phyloP scores from a whole-genome alignment of 139 green algal species.

The Picochlorum costavermella region DNA sequence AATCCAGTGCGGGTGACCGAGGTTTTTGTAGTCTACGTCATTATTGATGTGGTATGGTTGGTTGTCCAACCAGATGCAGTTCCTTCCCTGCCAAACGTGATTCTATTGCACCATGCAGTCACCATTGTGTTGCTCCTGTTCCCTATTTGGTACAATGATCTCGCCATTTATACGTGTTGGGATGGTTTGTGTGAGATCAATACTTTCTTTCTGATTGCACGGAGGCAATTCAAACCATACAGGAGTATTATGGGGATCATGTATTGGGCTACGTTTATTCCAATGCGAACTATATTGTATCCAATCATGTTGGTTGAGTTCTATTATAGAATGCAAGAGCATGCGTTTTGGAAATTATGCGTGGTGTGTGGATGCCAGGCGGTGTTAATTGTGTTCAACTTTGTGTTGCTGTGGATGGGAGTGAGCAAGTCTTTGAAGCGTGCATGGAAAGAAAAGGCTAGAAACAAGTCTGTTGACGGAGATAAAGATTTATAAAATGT shows the following conservation, averaged over 20 bases:
- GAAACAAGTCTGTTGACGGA: conserved; percentile 4
- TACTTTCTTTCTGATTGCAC: conserved; percentile 49
- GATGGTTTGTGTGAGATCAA: conserved; percentile 43
- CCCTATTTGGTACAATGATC: conserved; percentile 19
- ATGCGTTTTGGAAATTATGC: neutral
- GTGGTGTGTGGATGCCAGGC: conserved; percentile 13
- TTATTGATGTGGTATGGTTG: conserved; percentile 34
- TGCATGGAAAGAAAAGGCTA: neutral
- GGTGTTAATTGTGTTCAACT: conserved; percentile 24
- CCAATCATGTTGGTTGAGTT: conserved; percentile 31
- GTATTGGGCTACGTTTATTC: conserved; percentile 39
- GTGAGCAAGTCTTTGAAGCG: conserved; percentile 15
- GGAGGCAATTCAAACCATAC: conserved; percentile 21
- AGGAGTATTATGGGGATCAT: neutral
- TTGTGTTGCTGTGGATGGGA: conserved; percentile 20
- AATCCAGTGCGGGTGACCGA: conserved; percentile 20
- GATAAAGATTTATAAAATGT: neutral
- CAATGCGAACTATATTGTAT: conserved; percentile 34
- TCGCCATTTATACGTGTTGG: conserved; percentile 32
- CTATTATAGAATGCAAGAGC: conserved; percentile 10
- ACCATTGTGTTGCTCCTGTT: conserved; percentile 34
- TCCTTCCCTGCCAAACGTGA: conserved; percentile 30
- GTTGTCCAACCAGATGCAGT: conserved; percentile 25
- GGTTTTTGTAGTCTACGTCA: conserved; percentile 27
- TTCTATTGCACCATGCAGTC: conserved; percentile 36